Conservation (phyloP, 768 basidiomycete species). For the Leccinellum luteum region DNA sequence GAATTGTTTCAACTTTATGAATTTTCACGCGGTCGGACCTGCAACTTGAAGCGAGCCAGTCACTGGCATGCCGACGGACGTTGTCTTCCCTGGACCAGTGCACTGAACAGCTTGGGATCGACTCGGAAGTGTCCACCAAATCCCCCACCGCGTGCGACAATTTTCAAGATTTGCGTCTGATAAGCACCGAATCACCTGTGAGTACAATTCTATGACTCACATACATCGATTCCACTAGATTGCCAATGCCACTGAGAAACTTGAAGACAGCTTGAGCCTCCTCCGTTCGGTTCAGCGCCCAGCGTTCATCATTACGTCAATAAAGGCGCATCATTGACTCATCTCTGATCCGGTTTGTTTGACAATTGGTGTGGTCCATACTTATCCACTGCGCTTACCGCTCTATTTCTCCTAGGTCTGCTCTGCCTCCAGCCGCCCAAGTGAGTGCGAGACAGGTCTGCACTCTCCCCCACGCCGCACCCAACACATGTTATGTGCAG, state of each 20-base stretch:
- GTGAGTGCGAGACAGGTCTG: background rate
- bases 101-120: too few relatives aligned
- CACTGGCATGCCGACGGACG: too few relatives aligned
- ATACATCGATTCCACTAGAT: background rate
- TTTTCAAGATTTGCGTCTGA: background rate
- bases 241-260: background rate
- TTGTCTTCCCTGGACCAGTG: too few relatives aligned
- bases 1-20: too few relatives aligned
- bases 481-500: background rate
- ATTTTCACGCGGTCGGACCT: background rate
- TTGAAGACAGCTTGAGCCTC: background rate
- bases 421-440: background rate
- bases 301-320: background rate
- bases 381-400: background rate
- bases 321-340: background rate
- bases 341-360: background rate
- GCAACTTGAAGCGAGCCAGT: background rate
- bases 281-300: background rate
- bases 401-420: background rate
- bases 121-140: background rate
- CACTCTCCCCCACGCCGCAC: too few relatives aligned
- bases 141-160: background rate
- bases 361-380: background rate
- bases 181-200: too few relatives aligned
- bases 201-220: too few relatives aligned